Base-by-base conservation (phyloP, 768 basidiomycete genomes). In the Leccinum fibrillosum region DNA sequence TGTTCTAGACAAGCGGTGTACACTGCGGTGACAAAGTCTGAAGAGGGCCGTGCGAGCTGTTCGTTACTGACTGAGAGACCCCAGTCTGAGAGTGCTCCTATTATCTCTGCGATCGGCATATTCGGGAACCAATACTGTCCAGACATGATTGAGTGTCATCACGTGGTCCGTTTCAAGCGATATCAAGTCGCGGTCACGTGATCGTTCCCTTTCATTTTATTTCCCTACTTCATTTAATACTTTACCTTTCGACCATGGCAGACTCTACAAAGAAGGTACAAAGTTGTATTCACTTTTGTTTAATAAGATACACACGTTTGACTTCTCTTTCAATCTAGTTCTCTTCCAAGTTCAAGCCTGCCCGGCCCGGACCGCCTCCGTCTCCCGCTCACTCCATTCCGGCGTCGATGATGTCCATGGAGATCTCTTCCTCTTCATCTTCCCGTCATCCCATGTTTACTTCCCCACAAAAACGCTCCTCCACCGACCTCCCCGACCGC, bases 1-100 rank as follows among this genome's bases (percentile, higher is more conserved):
- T 89, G 86, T 44, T 86, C 80, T 44, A 93, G 79, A 67, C 89
- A 89, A 8, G 86, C 83, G 58, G 76, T 78, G 72, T 88, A 92
- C 19, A 92, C 81, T 53, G 75, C 77, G 37, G 85, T 79, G 30
- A 92, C 88, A 62, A 90, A 89, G 45, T 91, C 88, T 1, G 84
- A 65, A 1, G 82, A 82, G 1, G 91, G 91, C 17, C 80, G 78
- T 45, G 79, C 67, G 45, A 93, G 84, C 61, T 91, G 88, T 53
- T 89, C 85, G 49, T 80, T 78, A 62, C 80, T 85, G 34, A 90
- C 79, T 8, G 81, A 75, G 30, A 91, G 76, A 2, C 84, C 86
- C 88, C 90, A 91, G 23, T 81, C 84, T 5, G 79, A 75, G 25
- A 93, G 80, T 2, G 86, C 79, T 52, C 78, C 72, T 39, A 88